These are phyloP conservation scores for Raphanus raphanistrum DNA, from an alignment of 345 rosid genomes.

Conservation along the genomic window DNA sequence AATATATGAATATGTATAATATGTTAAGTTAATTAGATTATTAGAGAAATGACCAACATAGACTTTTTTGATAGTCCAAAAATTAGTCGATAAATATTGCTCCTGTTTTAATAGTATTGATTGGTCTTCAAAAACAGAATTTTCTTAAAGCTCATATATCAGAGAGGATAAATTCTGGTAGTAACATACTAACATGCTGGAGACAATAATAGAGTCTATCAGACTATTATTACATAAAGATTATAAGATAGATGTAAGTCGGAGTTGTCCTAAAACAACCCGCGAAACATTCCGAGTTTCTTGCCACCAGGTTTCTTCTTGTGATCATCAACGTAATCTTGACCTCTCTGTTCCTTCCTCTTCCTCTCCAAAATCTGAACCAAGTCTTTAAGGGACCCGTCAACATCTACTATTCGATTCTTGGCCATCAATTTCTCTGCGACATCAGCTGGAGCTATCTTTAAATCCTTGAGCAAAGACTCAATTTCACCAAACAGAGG, in stretches of 20 bases:
- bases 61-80: too few species aligned
- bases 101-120: too few species aligned
- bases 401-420: conserved; percentile 17
- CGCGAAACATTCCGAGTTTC: not conserved
- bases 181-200: not conserved
- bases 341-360: conserved; percentile 12
- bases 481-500: conserved; percentile 27
- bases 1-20: too few species aligned
- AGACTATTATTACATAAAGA: not conserved
- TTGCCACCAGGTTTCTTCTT: not conserved
- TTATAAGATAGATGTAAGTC: not conserved
- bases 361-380: conserved; percentile 36
- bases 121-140: not conserved
- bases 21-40: too few species aligned
- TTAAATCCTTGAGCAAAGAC: conserved; percentile 30
- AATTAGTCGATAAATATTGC: too few species aligned
- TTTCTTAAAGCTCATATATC: not conserved
- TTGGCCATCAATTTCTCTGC: conserved; percentile 46
- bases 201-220: not conserved
- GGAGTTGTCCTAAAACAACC: conserved; percentile 1
- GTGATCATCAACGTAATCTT: not conserved
- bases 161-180: not conserved
- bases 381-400: conserved; percentile 34
- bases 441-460: conserved; percentile 47
- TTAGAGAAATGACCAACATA: too few species aligned